A percentile compares a stretch with the other conserved stretches of the same genome.
phyloP scores from a whole-genome alignment of 2,329 filamentous ascomycete genomes.

The Aspergillus aculeatinus region DNA sequence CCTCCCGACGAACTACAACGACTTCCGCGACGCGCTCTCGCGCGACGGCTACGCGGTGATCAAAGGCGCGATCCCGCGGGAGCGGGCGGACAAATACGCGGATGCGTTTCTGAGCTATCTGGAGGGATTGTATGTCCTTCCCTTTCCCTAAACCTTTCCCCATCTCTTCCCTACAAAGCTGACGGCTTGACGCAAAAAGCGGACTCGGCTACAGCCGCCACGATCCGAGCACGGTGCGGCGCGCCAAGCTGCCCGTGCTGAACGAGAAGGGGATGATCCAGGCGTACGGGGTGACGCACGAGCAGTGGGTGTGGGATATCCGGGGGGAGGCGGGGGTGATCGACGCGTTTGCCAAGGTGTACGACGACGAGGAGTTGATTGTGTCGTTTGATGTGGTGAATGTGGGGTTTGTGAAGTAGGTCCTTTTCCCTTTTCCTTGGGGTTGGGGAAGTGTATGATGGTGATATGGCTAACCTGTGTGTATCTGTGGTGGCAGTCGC shows the following conservation, averaged over 20 bases:
- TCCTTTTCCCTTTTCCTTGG: neutral
- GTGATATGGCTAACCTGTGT: no score
- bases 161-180: no score
- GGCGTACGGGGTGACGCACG: slow-evolving; percentile 49
- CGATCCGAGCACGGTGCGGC: slow-evolving; percentile 35
- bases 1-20: slow-evolving; percentile 17
- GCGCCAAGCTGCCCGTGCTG: slow-evolving; percentile 38
- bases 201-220: slow-evolving; percentile 39
- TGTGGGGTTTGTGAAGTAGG: slow-evolving; percentile 43
- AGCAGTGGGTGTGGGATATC: slow-evolving; percentile 52
- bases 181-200: slow-evolving; percentile 7
- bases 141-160: no score
- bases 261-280: slow-evolving; percentile 53
- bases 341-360: slow-evolving; percentile 49
- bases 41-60: slow-evolving; percentile 49
- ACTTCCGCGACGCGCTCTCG: slow-evolving; percentile 29
- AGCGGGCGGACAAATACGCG: slow-evolving; percentile 36
- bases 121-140: slow-evolving; percentile 23
- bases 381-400: slow-evolving; percentile 53
- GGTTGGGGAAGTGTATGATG: no score
- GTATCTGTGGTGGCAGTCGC: slow-evolving; percentile 7
- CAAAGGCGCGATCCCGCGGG: slow-evolving; percentile 47
- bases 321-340: slow-evolving; percentile 51
- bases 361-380: slow-evolving; percentile 47
- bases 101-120: slow-evolving; percentile 25